Percentiles rank a stretch among this genome's conserved stretches.
Conservation (phyloP, 1,284 basidiomycete genomes). For the Rhodotorula sp. region DNA sequence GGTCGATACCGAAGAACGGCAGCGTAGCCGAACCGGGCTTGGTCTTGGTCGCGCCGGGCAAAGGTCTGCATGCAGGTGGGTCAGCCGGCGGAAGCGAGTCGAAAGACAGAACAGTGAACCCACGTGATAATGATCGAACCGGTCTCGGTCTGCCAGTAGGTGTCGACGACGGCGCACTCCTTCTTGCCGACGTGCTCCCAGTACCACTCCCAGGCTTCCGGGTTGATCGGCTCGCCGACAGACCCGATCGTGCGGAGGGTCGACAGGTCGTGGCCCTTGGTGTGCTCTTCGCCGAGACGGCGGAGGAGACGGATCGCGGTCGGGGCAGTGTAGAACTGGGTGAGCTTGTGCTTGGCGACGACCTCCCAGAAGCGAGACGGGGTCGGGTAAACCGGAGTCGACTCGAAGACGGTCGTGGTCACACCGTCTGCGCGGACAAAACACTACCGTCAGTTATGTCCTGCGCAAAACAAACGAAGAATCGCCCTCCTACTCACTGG, state of each 20-base stretch:
- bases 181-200: conserved; percentile 86
- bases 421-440: conserved; percentile 62
- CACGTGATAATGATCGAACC: conserved; percentile 89
- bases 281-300: conserved; percentile 81
- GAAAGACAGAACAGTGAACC: neutral
- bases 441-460: neutral
- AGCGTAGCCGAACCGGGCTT: conserved; percentile 96
- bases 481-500: conserved; percentile 51
- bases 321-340: conserved; percentile 88
- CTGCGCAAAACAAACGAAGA: no score
- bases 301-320: conserved; percentile 85
- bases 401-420: conserved; percentile 92
- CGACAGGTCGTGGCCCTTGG: conserved; percentile 78
- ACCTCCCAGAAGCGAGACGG: conserved; percentile 96
- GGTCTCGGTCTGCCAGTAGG: conserved; percentile 86
- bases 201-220: conserved; percentile 99
- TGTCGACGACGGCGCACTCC: conserved; percentile 90
- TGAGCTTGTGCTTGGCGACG: conserved; percentile 89
- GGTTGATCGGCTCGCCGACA: conserved; percentile 98
- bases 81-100: neutral
- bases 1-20: conserved; percentile 94
- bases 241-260: conserved; percentile 83
- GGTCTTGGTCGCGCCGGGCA: conserved; percentile 91
- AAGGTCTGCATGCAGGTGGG: conserved; percentile 55
- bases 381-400: conserved; percentile 93